phyloP scores from a whole-genome alignment of 176 grass and related monocot genomes.

The Themeda triandra region DNA sequence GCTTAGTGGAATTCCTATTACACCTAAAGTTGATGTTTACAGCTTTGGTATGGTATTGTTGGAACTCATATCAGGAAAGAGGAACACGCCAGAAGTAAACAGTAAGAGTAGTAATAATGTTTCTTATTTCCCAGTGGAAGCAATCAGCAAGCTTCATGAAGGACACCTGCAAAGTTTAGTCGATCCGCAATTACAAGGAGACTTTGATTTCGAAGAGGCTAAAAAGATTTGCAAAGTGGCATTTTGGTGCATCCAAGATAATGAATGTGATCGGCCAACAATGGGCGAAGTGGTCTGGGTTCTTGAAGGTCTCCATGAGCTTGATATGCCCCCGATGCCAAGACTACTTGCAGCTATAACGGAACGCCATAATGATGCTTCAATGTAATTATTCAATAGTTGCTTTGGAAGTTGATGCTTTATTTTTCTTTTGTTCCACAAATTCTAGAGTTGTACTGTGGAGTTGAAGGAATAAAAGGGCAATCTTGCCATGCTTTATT shows the following conservation, averaged over 20 bases:
- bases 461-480: too few relatives aligned
- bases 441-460: neutral
- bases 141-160: slow-evolving; percentile 1
- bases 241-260: slow-evolving; percentile 11
- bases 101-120: neutral
- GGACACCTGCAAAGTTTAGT: neutral
- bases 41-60: slow-evolving; percentile 61
- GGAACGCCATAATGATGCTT: neutral
- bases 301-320: slow-evolving; percentile 18
- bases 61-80: slow-evolving; percentile 44
- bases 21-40: slow-evolving; percentile 56
- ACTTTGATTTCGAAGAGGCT: neutral
- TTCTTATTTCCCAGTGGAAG: slow-evolving; percentile 23
- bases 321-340: neutral
- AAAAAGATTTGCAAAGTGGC: neutral
- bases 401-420: neutral
- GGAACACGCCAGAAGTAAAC: slow-evolving; percentile 2
- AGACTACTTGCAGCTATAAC: neutral
- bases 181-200: neutral
- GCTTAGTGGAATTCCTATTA: slow-evolving; percentile 39
- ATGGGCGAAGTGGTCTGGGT: slow-evolving; percentile 33
- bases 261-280: slow-evolving; percentile 11
- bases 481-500: too few relatives aligned
- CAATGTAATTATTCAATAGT: neutral
- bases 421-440: neutral